phyloP scores from a whole-genome alignment of 805 yeast species.

The Cyberlindnera meyerae region DNA sequence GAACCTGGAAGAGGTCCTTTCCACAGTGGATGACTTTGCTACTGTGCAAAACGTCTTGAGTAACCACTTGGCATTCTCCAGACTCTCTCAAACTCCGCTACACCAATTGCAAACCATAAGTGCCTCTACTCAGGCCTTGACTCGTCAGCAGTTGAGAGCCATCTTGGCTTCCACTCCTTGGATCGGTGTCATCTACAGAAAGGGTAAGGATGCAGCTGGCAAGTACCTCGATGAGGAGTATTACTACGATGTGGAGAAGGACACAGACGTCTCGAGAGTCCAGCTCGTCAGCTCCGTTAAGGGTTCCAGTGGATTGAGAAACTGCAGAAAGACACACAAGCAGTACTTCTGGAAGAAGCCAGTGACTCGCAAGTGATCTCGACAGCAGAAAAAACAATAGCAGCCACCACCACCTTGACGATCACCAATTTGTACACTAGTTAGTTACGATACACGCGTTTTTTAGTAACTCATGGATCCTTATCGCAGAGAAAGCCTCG shows the following conservation, averaged over 20 bases:
- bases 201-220: constrained; percentile 96
- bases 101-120: constrained; percentile 60
- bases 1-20: constrained; percentile 27
- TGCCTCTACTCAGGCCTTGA: constrained; percentile 43
- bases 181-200: constrained; percentile 83
- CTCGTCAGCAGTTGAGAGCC: constrained; percentile 41
- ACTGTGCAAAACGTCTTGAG: constrained; percentile 62
- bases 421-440: too few relatives aligned
- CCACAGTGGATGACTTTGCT: constrained; percentile 36
- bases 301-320: constrained; percentile 76
- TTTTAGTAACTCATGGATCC: too few relatives aligned
- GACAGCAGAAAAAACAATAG: too few relatives aligned
- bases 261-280: constrained; percentile 65
- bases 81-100: constrained; percentile 85
- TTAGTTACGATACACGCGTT: too few relatives aligned
- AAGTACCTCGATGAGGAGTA: constrained; percentile 91
- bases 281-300: constrained; percentile 67
- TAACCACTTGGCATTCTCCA: constrained; percentile 87
- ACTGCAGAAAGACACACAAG: constrained; percentile 91
- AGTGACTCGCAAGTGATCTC: constrained; percentile 18
- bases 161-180: constrained; percentile 44
- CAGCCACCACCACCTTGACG: too few relatives aligned
- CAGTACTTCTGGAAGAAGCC: constrained; percentile 54
- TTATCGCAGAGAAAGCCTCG: too few relatives aligned
- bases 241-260: constrained; percentile 83